phyloP scores from a whole-genome alignment of 345 rosid genomes.

The Hypericum perforatum region DNA sequence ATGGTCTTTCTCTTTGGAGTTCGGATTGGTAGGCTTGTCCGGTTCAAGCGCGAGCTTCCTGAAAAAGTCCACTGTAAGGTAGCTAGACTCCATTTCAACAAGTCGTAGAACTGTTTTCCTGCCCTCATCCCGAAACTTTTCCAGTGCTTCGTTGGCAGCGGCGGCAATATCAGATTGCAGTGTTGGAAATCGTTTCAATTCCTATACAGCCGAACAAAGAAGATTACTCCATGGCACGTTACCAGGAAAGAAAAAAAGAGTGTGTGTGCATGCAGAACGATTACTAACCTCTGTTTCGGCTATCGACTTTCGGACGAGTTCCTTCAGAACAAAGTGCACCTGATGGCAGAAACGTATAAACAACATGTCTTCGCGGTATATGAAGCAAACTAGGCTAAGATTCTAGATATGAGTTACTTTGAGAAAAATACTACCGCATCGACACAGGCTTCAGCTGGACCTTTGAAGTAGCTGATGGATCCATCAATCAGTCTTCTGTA shows the following conservation, averaged over 20 bases:
- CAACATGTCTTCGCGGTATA: no score
- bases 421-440: constrained; percentile 69
- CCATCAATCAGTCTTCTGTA: constrained; percentile 98
- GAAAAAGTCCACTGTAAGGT: constrained; percentile 92
- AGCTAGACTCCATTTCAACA: constrained; percentile 97
- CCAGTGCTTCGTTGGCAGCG: constrained; percentile 86
- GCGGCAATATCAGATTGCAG: constrained; percentile 83
- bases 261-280: constrained; percentile 9
- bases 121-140: constrained; percentile 90
- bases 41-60: constrained; percentile 82
- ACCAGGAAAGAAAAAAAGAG: not conserved
- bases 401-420: not conserved
- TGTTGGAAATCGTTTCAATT: constrained; percentile 91
- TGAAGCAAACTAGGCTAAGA: not conserved
- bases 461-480: constrained; percentile 87
- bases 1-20: constrained; percentile 27
- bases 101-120: constrained; percentile 73
- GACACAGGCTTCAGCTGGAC: constrained; percentile 97
- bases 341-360: constrained; percentile 15
- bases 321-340: constrained; percentile 95
- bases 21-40: constrained; percentile 38
- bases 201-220: constrained; percentile 29
- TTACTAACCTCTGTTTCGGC: constrained; percentile 75
- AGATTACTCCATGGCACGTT: no score
- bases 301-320: constrained; percentile 91